Base-by-base conservation (phyloP, 2,329 filamentous ascomycete genomes). In the Hymenoscyphus albidus region DNA sequence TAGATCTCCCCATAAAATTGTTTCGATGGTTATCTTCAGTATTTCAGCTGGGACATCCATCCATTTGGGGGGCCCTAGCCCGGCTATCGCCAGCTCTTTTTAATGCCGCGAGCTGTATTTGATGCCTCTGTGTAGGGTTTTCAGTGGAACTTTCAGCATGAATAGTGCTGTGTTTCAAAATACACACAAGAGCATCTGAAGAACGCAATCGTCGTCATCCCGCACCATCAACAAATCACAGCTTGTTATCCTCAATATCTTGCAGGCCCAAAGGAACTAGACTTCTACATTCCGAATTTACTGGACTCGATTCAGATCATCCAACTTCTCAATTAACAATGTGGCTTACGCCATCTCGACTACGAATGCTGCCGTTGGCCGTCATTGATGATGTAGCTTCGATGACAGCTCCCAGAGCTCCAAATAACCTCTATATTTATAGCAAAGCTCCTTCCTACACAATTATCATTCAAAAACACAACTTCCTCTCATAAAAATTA, bases 331-430 rank as follows among this genome's bases (percentile, higher is more conserved):
- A 35, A 35, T 7, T 51, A 12, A 22, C 18, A 4, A 1, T 54
- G 48, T 54, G 44, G 62, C 48, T 44, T 32, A 51, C 44, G 27
- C 64, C 51, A 51, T 58, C 57, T 58, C 56, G 18, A 4, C 56
- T 40, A 18, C 32, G 56, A 40, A 18, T 58, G 32, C 40, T 55
- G 16, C 14, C 9, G 55, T 55, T 6, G 31, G n/a, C 60, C 65
- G 67, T 69, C 67, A 70, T 68, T 65, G 68, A 69, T 71, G 69
- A 71, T 72, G 70, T 69, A 69, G 68, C 42, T 55, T 48, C 27
- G 42, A 27, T 31, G 27, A 42, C 16, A 56, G 57, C 39, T 61
- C 59, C 32, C 44, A 16, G 22, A 63, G 39, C 51, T 22, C 54
- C 31, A 57, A 38, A 16, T 9, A 13, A 12, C 18, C 7, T 31